These are phyloP conservation scores for Pseudotsuga menziesii DNA, from an alignment of 75 land plant genomes.

Conservation along the genomic window DNA sequence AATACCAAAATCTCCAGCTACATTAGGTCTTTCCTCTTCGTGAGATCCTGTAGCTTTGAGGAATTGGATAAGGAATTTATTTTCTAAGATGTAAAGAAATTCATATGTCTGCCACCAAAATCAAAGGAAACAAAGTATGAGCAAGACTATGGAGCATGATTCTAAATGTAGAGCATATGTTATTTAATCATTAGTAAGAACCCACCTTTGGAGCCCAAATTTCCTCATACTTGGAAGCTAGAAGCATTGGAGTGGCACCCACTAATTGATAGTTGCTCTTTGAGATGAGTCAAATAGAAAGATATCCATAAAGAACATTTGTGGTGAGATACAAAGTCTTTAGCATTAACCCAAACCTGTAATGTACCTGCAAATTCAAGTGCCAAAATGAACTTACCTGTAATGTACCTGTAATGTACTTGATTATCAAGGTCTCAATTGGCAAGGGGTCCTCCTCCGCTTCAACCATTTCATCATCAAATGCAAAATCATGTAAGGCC, in stretches of 20 bases:
- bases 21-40: slow-evolving; percentile 33
- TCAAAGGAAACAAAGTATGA: background rate
- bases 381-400: background rate
- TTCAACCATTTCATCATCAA: slow-evolving; percentile 1
- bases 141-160: background rate
- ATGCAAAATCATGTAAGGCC: slow-evolving; percentile 21
- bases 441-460: slow-evolving; percentile 9
- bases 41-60: slow-evolving; percentile 78
- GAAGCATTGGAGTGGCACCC: slow-evolving; percentile 37
- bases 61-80: slow-evolving; percentile 65
- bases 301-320: slow-evolving; percentile 36
- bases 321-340: slow-evolving; percentile 38
- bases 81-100: slow-evolving; percentile 62
- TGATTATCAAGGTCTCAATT: slow-evolving; percentile 56
- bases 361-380: background rate
- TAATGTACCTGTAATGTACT: slow-evolving; percentile 63
- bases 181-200: slow-evolving; percentile 25
- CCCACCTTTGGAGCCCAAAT: slow-evolving; percentile 34
- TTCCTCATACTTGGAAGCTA: slow-evolving; percentile 47
- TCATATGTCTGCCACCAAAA: slow-evolving; percentile 30
- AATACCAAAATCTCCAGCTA: slow-evolving; percentile 66
- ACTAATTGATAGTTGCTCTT: slow-evolving; percentile 43
- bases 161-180: background rate
- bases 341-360: slow-evolving; percentile 40
- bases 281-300: slow-evolving; percentile 18